phyloP scores from a whole-genome alignment of 2,329 filamentous ascomycete genomes.

The Stagonosporopsis vannaccii region DNA sequence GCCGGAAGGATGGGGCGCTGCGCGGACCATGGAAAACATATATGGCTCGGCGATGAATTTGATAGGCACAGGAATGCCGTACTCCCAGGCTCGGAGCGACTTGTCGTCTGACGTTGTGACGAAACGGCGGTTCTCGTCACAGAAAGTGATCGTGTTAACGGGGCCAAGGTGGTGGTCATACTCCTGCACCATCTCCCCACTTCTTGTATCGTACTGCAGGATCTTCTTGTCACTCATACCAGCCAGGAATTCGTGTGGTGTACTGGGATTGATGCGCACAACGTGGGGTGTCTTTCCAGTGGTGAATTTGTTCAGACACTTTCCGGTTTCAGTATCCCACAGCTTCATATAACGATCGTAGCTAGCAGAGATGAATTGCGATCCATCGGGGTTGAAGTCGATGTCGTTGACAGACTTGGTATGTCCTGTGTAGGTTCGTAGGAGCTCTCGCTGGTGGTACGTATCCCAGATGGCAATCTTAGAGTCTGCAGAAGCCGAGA shows the following conservation, averaged over 20 bases:
- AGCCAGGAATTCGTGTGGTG: conserved; percentile 88
- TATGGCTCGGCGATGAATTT: conserved; percentile 97
- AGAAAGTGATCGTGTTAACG: conserved; percentile 96
- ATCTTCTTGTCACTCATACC: conserved; percentile 99
- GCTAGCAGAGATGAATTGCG: conserved; percentile 86
- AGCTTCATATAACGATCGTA: conserved; percentile 97
- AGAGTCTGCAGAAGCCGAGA: conserved; percentile 88
- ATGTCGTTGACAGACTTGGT: conserved; percentile 89
- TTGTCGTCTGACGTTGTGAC: conserved; percentile 99
- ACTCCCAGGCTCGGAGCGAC: conserved; percentile 95
- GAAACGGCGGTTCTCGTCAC: conserved; percentile 92
- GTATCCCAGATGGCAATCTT: conserved; percentile 95
- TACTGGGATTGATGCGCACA: conserved; percentile 87
- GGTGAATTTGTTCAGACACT: conserved; percentile 86
- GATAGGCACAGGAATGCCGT: conserved; percentile 97
- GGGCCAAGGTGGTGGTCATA: conserved; percentile 99
- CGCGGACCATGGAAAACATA: conserved; percentile 95
- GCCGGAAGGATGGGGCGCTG: conserved; percentile 82
- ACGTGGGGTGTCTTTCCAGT: conserved; percentile 96
- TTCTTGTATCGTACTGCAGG: conserved; percentile 90
- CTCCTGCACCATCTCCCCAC: conserved; percentile 86
- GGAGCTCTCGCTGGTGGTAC: conserved; percentile 85
- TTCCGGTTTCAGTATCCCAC: conserved; percentile 96
- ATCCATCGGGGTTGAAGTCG: conserved; percentile 82
- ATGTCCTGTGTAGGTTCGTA: conserved; percentile 92